phyloP scores from a whole-genome alignment of 345 rosid species.

The Bruguiera sexangula region DNA sequence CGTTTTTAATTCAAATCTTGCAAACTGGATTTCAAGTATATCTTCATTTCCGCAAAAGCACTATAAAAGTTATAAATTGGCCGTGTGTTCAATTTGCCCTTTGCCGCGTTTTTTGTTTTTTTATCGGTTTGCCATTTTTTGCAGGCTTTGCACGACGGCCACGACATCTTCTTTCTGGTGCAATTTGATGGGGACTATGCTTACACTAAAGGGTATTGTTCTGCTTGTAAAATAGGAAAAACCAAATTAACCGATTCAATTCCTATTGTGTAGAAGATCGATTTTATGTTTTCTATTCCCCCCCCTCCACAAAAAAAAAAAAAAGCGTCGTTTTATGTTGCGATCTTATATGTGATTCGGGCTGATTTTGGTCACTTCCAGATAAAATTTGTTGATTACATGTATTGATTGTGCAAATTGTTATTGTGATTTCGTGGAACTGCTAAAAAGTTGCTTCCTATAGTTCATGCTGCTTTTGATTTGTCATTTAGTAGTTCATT shows the following conservation, averaged over 20 bases:
- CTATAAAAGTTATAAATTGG: too few species aligned
- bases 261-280: background rate
- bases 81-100: background rate
- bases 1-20: conserved; percentile 4
- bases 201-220: conserved; percentile 68
- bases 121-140: conserved; percentile 6
- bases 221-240: background rate
- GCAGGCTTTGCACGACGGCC: conserved; percentile 96
- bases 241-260: background rate
- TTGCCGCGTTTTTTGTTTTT: background rate
- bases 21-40: background rate
- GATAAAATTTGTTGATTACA: too few species aligned
- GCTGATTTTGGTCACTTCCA: too few species aligned
- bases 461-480: background rate
- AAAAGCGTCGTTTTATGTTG: too few species aligned
- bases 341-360: too few species aligned
- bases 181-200: conserved; percentile 84
- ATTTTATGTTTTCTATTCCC: too few species aligned
- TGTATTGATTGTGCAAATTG: too few species aligned
- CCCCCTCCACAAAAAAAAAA: too few species aligned
- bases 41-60: too few species aligned
- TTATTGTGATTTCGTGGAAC: too few species aligned
- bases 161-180: conserved; percentile 67
- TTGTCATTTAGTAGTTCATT: conserved; percentile 1
- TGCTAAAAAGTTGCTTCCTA: too few species aligned